These are phyloP conservation scores for Melanomma pulvis-pyrius DNA, from an alignment of 495 filamentous ascomycete genomes.

Conservation along the genomic window DNA sequence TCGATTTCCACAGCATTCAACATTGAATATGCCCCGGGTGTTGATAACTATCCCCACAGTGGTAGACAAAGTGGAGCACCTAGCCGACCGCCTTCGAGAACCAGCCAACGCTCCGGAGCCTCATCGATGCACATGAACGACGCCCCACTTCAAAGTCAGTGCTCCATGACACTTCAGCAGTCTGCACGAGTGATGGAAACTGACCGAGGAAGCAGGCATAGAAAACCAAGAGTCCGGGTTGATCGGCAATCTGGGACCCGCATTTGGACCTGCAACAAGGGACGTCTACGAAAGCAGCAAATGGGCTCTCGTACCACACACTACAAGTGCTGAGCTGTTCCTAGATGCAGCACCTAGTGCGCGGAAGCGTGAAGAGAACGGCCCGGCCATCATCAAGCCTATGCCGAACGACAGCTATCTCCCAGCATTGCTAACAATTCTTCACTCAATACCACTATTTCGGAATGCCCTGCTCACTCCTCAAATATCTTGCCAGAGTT, in stretches of 20 bases:
- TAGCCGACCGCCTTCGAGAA: constrained; percentile 34
- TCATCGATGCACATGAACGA: constrained; percentile 14
- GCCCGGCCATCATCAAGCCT: constrained; percentile 75
- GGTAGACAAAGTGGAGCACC: constrained; percentile 23
- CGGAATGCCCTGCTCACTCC: constrained; percentile 71
- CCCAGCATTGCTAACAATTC: constrained; percentile 71
- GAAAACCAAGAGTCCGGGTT: constrained; percentile 62
- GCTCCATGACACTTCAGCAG: neutral
- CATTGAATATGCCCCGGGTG: constrained; percentile 29
- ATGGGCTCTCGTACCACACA: constrained; percentile 74
- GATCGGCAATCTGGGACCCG: constrained; percentile 42
- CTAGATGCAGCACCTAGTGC: constrained; percentile 62
- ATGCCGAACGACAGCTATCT: constrained; percentile 62
- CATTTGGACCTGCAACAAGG: constrained; percentile 74
- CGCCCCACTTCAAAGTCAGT: constrained; percentile 24
- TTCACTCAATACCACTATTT: constrained; percentile 81
- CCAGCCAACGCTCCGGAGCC: constrained; percentile 30
- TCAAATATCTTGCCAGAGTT: constrained; percentile 57
- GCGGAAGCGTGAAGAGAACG: constrained; percentile 60
- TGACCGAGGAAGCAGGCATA: constrained; percentile 30
- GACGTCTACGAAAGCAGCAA: constrained; percentile 67
- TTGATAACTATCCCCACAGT: constrained; percentile 29
- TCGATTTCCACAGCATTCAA: constrained; percentile 13
- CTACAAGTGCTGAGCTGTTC: constrained; percentile 53
- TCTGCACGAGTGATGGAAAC: neutral